Evolutionary conservation across 2,329 filamentous ascomycete genomes (phyloP).

Genomic region (Dactylellina sp.): DNA sequence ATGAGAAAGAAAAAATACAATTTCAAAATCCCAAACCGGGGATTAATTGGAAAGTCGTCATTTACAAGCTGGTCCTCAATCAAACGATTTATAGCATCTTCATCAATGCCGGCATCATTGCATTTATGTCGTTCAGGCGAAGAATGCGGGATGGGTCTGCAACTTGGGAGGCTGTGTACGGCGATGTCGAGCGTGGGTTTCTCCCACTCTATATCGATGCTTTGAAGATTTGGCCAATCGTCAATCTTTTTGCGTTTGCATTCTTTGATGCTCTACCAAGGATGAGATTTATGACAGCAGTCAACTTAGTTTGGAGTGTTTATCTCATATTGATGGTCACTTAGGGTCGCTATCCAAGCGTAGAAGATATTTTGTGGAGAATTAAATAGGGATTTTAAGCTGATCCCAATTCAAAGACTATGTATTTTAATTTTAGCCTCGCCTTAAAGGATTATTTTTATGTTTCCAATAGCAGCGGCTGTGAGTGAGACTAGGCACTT

Average conservation of each 20-base stretch:
- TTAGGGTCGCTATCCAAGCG: no score
- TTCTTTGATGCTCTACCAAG: slow-evolving; percentile 48
- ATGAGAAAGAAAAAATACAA: neutral
- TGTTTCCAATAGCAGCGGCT: no score
- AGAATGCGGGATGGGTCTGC: slow-evolving; percentile 34
- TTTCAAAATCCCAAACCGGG: neutral
- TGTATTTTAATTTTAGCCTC: no score
- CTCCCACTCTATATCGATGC: slow-evolving; percentile 44
- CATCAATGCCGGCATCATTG: slow-evolving; percentile 44
- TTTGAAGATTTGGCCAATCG: slow-evolving; percentile 43
- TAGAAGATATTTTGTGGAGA: no score
- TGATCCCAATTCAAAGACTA: no score
- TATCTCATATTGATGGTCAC: slow-evolving; percentile 51
- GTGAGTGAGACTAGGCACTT: no score
- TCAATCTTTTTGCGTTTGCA: slow-evolving; percentile 46
- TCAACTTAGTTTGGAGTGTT: slow-evolving; percentile 47
- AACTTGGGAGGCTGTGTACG: slow-evolving; percentile 41
- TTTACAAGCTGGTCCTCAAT: slow-evolving; percentile 50
- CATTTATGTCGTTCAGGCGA: slow-evolving; percentile 51
- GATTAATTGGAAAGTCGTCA: slow-evolving; percentile 39
- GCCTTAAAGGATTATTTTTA: no score
- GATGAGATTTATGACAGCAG: slow-evolving; percentile 51
- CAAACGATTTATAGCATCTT: slow-evolving; percentile 46
- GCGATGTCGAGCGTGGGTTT: slow-evolving; percentile 40
- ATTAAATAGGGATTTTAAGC: no score